Percentiles rank a stretch among this genome's conserved stretches.
Conservation (phyloP, 2,329 filamentous ascomycete species). For the Dactylonectria estremocensis region DNA sequence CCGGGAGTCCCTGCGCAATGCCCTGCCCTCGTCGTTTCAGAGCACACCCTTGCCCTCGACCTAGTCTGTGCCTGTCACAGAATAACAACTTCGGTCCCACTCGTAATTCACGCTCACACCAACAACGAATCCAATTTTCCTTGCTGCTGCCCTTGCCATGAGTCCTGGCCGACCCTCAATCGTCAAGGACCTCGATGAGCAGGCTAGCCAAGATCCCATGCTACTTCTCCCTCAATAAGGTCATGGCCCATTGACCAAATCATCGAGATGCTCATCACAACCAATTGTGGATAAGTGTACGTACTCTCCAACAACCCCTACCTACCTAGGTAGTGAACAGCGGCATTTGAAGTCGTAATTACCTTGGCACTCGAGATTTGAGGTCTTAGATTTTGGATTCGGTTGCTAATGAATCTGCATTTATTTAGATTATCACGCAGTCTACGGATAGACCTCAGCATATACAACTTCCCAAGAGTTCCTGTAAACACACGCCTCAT, state of each 20-base stretch:
- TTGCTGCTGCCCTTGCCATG: not conserved
- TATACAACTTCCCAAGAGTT: too few species aligned
- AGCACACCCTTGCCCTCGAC: not conserved
- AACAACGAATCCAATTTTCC: not conserved
- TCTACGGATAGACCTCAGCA: not conserved
- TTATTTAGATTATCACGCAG: slow-evolving; percentile 21
- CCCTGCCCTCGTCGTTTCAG: slow-evolving; percentile 10
- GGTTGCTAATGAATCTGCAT: slow-evolving; percentile 12
- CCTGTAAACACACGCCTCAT: too few species aligned
- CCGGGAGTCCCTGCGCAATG: not conserved
- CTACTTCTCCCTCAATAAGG: not conserved
- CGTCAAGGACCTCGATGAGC: not conserved
- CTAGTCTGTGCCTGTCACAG: slow-evolving; percentile 32
- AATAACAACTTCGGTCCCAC: slow-evolving; percentile 28
- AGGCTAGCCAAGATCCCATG: not conserved
- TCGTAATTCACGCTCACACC: slow-evolving; percentile 8
- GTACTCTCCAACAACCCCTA: too few species aligned
- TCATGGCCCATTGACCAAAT: not conserved
- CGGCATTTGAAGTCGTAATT: not conserved
- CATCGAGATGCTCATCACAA: not conserved
- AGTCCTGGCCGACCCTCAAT: not conserved
- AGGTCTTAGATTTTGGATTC: slow-evolving; percentile 10
- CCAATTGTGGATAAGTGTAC: slow-evolving; percentile 9
- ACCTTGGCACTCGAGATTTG: slow-evolving; percentile 11
- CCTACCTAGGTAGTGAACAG: not conserved